A percentile compares a stretch with the other conserved stretches of the same genome.
These are phyloP conservation scores for Eutrema japonicum DNA, from an alignment of 345 rosid genomes.

Conservation along the genomic window DNA sequence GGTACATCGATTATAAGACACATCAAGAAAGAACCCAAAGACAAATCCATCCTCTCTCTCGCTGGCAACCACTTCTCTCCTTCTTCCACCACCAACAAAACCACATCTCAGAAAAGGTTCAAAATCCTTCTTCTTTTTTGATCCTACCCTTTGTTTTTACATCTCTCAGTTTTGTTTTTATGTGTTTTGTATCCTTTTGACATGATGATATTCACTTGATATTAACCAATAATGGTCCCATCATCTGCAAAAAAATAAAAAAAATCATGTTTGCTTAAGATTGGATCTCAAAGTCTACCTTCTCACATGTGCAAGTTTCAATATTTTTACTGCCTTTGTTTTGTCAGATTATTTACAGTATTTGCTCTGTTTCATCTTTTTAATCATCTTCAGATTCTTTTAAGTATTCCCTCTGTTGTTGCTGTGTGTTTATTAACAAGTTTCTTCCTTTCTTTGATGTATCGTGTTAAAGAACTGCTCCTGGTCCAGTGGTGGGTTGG, in stretches of 20 bases:
- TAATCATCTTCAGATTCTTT: neutral
- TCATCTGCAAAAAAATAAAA: slow-evolving; percentile 26
- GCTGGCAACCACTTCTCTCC: slow-evolving; percentile 47
- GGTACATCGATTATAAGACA: slow-evolving; percentile 41
- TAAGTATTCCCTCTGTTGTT: neutral
- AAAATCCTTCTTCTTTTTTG: neutral
- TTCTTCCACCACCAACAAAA: slow-evolving; percentile 43
- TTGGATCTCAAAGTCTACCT: slow-evolving; percentile 34
- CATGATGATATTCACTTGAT: slow-evolving; percentile 53
- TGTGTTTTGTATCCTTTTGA: slow-evolving; percentile 42
- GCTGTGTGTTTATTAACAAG: neutral
- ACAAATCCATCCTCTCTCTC: slow-evolving; percentile 53
- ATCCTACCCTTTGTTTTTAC: slow-evolving; percentile 40
- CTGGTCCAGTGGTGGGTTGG: slow-evolving; percentile 99
- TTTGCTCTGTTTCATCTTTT: slow-evolving; percentile 6
- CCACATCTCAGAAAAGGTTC: slow-evolving; percentile 45
- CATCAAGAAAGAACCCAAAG: slow-evolving; percentile 45
- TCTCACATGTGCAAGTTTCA: neutral
- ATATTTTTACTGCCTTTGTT: slow-evolving; percentile 1
- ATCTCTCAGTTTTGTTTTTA: slow-evolving; percentile 37
- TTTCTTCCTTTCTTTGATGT: slow-evolving; percentile 21
- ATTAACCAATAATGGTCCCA: slow-evolving; percentile 41
- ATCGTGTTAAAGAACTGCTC: slow-evolving; percentile 67
- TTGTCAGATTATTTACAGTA: neutral
- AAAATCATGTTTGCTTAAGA: slow-evolving; percentile 26